Base-by-base conservation (phyloP, 495 filamentous ascomycete species). In the Penicillium egyptiacum region DNA sequence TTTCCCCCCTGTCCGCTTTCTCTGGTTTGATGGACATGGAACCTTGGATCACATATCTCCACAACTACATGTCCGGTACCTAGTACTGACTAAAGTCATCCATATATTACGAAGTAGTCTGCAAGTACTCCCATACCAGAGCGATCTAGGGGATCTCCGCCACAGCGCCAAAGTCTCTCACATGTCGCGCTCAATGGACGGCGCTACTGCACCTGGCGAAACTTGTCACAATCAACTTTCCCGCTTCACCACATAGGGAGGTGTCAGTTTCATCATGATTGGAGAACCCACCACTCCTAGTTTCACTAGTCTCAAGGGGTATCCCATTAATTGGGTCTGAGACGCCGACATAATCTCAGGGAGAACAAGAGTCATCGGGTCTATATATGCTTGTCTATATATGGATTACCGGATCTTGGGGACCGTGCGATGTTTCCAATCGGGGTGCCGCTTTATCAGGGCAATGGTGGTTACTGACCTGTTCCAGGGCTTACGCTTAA, bases 141-240 rank as follows among this genome's bases (percentile, higher is more conserved):
- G 26, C 30, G 30, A 51, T 14, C 42, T 16, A 17, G 1, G 1
- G 2, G 37, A 53, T 53, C 33, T 26, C 54, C 44, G 54, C 54
- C 54, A 56, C 54, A 43, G 54, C 54, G 54, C 33, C 54, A 50
- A 50, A 26, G 41, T 35, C 54, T 49, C 35, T 56, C 54, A 20
- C 45, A 42, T 25, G 44, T 37, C 37, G 17, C 31, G 53, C 20
- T 55, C 31, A 14, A 12, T 53, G 8, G 22, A 37, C 42, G 31
- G 45, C 54, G 54, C 54, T 56, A 56, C 54, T 56, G 54, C 46
- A 37, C 40, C 23, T 14, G 45, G 14, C 25, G 46, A 50, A 56
- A 56, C 46, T 56, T n/a, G 25, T 56, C 54, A 56, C 54, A 56
- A 56, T 56, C 54, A 33, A 41, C 53, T 44, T 14, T 26, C 26